phyloP scores from a whole-genome alignment of 768 basidiomycete species.

The Pilatotrama ljubarskyi region DNA sequence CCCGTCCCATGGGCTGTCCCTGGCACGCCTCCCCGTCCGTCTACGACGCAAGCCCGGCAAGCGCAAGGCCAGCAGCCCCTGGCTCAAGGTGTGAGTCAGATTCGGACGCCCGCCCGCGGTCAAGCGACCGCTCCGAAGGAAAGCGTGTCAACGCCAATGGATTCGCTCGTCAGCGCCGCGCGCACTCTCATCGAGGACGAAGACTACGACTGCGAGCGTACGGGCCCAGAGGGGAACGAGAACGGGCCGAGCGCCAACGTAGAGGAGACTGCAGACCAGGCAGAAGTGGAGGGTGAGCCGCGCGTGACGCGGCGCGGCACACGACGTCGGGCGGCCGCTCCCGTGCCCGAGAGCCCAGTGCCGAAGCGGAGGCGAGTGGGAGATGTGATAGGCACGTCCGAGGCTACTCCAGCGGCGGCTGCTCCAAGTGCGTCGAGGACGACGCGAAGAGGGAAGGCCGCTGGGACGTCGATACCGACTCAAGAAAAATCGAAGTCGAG shows the following conservation, averaged over 20 bases:
- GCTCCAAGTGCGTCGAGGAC: background rate
- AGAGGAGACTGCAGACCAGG: too few species aligned
- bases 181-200: conserved; percentile 52
- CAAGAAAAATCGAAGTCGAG: background rate
- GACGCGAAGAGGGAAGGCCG: background rate
- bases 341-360: conserved; percentile 35
- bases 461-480: background rate
- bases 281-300: conserved; percentile 31
- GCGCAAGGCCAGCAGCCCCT: conserved; percentile 11
- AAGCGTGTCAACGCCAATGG: conserved; percentile 43
- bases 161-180: conserved; percentile 62
- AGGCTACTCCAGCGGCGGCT: background rate
- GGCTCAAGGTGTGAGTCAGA: conserved; percentile 22
- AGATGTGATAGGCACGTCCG: background rate
- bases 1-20: conserved; percentile 18
- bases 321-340: conserved; percentile 30
- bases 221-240: background rate
- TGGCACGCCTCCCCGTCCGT: background rate
- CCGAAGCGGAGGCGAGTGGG: conserved; percentile 40
- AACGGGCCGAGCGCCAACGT: conserved; percentile 26
- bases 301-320: conserved; percentile 23
- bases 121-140: conserved; percentile 21
- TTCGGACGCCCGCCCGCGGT: conserved; percentile 13
- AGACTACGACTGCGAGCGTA: conserved; percentile 27
- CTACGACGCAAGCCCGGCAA: background rate